These are phyloP conservation scores for Yamadazyma tumulicola DNA, from an alignment of 805 yeast genomes.

Conservation along the genomic window DNA sequence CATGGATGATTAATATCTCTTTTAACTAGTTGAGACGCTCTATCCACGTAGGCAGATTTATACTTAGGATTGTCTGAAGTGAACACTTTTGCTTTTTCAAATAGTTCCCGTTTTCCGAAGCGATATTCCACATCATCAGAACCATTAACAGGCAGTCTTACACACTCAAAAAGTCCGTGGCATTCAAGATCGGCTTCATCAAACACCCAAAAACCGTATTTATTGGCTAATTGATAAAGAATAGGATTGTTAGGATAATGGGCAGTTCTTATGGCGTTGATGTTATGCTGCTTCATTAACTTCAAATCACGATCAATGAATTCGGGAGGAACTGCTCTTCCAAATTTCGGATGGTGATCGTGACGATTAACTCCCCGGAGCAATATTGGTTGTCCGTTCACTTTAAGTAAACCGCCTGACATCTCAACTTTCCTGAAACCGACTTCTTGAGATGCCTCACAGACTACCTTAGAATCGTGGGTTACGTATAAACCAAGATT, in stretches of 20 bases:
- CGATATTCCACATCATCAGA: constrained; percentile 11
- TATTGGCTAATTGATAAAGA: constrained; percentile 25
- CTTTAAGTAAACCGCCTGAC: constrained; percentile 19
- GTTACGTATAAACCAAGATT: constrained; percentile 13
- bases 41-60: constrained; percentile 31
- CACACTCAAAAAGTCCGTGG: constrained; percentile 27
- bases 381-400: constrained; percentile 26
- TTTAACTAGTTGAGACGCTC: constrained; percentile 24
- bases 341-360: constrained; percentile 29
- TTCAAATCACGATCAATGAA: constrained; percentile 25
- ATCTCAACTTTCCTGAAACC: constrained; percentile 28
- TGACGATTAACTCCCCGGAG: constrained; percentile 34
- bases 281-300: constrained; percentile 30
- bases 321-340: constrained; percentile 35
- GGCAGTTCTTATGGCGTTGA: constrained; percentile 33
- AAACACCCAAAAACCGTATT: constrained; percentile 31
- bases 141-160: constrained; percentile 9
- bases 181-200: constrained; percentile 37
- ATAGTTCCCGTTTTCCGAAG: constrained; percentile 7
- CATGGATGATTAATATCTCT: constrained; percentile 33
- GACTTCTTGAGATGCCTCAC: constrained; percentile 16
- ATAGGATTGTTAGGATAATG: constrained; percentile 36
- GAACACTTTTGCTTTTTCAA: constrained; percentile 17
- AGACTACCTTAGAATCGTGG: constrained; percentile 7
- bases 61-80: constrained; percentile 28